phyloP scores from a whole-genome alignment of 2,329 filamentous ascomycete genomes.

The Diplodia sapinea region DNA sequence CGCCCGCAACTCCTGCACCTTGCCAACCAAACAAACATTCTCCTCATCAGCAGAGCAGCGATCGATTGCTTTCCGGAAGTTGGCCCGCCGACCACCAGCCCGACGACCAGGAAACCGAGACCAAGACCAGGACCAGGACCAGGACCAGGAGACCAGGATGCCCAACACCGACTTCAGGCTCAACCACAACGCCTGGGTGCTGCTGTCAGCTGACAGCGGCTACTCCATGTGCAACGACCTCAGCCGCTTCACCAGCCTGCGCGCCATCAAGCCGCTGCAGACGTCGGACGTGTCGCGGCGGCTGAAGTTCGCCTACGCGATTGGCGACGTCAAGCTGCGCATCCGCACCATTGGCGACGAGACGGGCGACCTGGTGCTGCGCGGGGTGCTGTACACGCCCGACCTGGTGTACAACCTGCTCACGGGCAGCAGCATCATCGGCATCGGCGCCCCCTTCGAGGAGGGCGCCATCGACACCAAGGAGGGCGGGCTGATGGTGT shows the following conservation, averaged over 20 bases:
- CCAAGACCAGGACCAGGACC: too few species aligned
- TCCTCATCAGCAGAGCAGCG: not conserved
- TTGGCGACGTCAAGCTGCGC: conserved; percentile 13
- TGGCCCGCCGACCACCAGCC: not conserved
- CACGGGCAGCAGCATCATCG: conserved; percentile 18
- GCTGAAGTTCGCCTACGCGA: conserved; percentile 23
- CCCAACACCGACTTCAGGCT: conserved; percentile 16
- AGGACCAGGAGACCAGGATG: not conserved
- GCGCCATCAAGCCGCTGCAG: conserved; percentile 25
- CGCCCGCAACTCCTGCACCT: not conserved
- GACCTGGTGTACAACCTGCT: conserved; percentile 24
- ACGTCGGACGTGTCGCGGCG: conserved; percentile 18
- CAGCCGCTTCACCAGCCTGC: conserved; percentile 18
- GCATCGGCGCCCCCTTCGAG: conserved; percentile 22
- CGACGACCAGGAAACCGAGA: not conserved
- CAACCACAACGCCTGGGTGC: conserved; percentile 24
- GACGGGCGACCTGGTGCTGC: conserved; percentile 13
- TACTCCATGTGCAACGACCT: conserved; percentile 29
- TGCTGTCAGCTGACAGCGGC: conserved; percentile 22
- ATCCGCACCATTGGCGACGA: conserved; percentile 9
- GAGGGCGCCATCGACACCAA: conserved; percentile 22
- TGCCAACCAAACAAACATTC: not conserved
- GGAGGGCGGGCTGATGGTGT: conserved; percentile 4
- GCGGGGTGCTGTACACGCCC: conserved; percentile 15
- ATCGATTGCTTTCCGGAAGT: not conserved